A percentile compares a stretch with the other conserved stretches of the same genome.
These are phyloP conservation scores for Euptelea pleiosperma DNA, from an alignment of 164 flowering plant species.

Conservation along the genomic window DNA sequence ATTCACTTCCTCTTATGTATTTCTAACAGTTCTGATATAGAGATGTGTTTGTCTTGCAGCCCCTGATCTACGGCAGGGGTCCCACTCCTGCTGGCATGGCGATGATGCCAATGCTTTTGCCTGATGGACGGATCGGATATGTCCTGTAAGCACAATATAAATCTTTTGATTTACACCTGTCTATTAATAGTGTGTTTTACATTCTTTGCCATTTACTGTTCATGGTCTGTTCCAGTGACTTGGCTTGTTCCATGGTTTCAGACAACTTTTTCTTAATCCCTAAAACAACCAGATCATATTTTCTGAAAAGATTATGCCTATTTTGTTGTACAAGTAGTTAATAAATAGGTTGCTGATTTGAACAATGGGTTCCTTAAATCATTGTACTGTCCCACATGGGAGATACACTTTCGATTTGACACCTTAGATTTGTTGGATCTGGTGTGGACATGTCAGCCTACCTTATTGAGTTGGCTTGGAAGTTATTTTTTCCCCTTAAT, in stretches of 20 bases:
- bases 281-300: background rate
- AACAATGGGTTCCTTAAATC: too few species aligned
- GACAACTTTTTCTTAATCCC: background rate
- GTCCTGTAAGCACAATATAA: slow-evolving; percentile 56
- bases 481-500: too few species aligned
- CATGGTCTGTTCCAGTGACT: background rate
- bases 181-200: background rate
- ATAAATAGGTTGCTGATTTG: too few species aligned
- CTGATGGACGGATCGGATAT: slow-evolving; percentile 89
- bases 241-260: background rate
- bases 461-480: too few species aligned
- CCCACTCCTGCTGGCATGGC: slow-evolving; percentile 77
- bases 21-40: slow-evolving; percentile 1
- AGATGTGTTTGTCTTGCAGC: slow-evolving; percentile 40
- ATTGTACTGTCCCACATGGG: too few species aligned
- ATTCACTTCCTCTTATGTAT: too few species aligned
- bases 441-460: too few species aligned
- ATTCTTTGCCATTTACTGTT: background rate
- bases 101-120: slow-evolving; percentile 90
- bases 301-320: background rate
- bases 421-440: too few species aligned
- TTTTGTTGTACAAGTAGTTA: too few species aligned
- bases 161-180: background rate
- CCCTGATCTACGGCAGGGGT: slow-evolving; percentile 76
- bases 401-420: too few species aligned